phyloP scores from a whole-genome alignment of 2,329 filamentous ascomycete species.

The Blastomyces emzantsi region DNA sequence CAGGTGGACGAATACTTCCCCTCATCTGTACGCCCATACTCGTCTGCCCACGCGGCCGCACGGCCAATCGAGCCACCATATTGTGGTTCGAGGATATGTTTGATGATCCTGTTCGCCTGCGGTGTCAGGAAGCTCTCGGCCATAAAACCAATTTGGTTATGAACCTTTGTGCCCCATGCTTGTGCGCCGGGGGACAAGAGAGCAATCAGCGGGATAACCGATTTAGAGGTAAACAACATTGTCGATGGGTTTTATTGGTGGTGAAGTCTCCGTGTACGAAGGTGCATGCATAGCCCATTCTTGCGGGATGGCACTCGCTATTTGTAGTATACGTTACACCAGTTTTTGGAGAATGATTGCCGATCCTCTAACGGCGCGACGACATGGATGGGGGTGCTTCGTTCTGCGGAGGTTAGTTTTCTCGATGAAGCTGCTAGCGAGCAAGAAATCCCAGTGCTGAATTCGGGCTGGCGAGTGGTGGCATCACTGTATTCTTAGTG shows the following conservation, averaged over 20 bases:
- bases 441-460: background rate
- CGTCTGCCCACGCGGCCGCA: slow-evolving; percentile 9
- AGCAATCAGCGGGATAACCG: background rate
- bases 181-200: background rate
- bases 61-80: slow-evolving; percentile 11
- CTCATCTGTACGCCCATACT: slow-evolving; percentile 7
- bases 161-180: slow-evolving; percentile 10
- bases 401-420: background rate
- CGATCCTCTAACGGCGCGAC: background rate
- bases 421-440: background rate
- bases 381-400: background rate
- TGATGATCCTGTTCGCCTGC: slow-evolving; percentile 3
- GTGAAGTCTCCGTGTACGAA: background rate
- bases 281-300: background rate
- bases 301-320: background rate
- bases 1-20: slow-evolving; percentile 7
- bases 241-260: background rate
- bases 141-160: slow-evolving; percentile 11
- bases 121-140: slow-evolving; percentile 7
- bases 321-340: background rate
- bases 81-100: slow-evolving; percentile 9
- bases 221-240: background rate
- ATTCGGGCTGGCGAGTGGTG: background rate
- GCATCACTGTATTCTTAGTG: background rate
- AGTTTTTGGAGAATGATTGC: background rate